Evolutionary conservation across 2,329 filamentous ascomycete species (phyloP), one percentile per base, ranked within the genome.

Genomic region (Xylariaceae sp.): DNA sequence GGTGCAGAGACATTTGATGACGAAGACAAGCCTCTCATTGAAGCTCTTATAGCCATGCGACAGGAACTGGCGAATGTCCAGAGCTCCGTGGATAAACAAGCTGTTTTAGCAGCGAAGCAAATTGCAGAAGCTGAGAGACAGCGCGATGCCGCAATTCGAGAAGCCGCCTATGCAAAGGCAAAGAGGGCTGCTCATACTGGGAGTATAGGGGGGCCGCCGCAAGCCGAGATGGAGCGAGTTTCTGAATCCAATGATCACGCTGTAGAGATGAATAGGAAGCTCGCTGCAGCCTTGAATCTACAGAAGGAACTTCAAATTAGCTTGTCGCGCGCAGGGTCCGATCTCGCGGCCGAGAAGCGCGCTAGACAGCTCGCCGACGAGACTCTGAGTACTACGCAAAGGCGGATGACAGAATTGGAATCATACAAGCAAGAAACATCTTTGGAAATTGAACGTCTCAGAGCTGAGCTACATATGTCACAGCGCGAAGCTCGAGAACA

Each of bases 121-220:
- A 91, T 99, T 58, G 91, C 92, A 1, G 91, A 96, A 68, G 87
- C 95, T 1, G 94, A 99, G 69, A 91, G 89, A 68, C 94, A 99
- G 74, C 83, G 95, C 49, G 94, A 99, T 71, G 85, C 87, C 41
- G 94, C 94, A n/a, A 86, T 99, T 51, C 88, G 87, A 64, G 95
- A 99, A 73, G 94, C 94, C 1, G 88, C 94, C 0, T 97, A 97
- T 71, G 89, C 91, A 35, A 96, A 95, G 68, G 91, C 95, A 2
- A 96, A 90, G 68, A 76, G 96, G 50, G 91, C 91, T 32, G 91
- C 91, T 6, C 87, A 91, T 60, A 65, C 71, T 39, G 80, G 84
- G 53, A 90, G 86, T 63, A 79, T 84, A 50, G 76, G 76, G 42
- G 79, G 78, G 65, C 80, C 83, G 41, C 74, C 86, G 53, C 77